These are phyloP conservation scores for Fistulinella prunicolor DNA, from an alignment of 768 basidiomycete genomes.

Conservation along the genomic window DNA sequence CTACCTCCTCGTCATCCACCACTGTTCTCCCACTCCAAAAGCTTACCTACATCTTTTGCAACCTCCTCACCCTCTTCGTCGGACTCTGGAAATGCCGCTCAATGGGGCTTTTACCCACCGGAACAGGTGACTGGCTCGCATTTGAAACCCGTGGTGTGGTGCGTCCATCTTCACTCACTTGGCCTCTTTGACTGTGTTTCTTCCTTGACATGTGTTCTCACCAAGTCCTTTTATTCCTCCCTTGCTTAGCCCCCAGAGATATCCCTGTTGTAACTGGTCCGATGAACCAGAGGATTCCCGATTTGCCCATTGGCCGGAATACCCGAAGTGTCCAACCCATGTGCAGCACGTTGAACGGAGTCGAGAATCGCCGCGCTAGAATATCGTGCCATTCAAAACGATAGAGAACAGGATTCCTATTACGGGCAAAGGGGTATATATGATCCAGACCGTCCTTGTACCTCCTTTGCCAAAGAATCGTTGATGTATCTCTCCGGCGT, in stretches of 20 bases:
- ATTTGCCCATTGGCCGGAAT: not conserved
- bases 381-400: constrained; percentile 16
- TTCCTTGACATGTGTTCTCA: not conserved
- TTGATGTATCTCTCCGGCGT: no score
- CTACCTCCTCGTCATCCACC: constrained; percentile 39
- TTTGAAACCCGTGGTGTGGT: constrained; percentile 82
- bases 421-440: not conserved
- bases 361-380: constrained; percentile 9
- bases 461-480: no score
- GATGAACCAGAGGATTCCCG: not conserved
- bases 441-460: no score
- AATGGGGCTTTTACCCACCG: constrained; percentile 89
- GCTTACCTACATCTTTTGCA: constrained; percentile 66
- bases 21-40: constrained; percentile 72
- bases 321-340: no score
- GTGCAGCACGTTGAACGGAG: not conserved
- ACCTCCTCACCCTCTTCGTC: constrained; percentile 72
- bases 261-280: constrained; percentile 31
- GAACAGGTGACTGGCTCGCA: constrained; percentile 92
- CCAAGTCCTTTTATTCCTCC: no score
- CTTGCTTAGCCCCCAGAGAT: constrained; percentile 43
- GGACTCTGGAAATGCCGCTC: constrained; percentile 92
- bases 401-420: constrained; percentile 17
- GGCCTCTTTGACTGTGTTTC: not conserved
- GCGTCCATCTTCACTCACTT: constrained; percentile 6